A percentile compares a stretch with the other conserved stretches of the same genome.
These are phyloP conservation scores for Acarospora socialis DNA, from an alignment of 2,329 filamentous ascomycete species.

Conservation along the genomic window DNA sequence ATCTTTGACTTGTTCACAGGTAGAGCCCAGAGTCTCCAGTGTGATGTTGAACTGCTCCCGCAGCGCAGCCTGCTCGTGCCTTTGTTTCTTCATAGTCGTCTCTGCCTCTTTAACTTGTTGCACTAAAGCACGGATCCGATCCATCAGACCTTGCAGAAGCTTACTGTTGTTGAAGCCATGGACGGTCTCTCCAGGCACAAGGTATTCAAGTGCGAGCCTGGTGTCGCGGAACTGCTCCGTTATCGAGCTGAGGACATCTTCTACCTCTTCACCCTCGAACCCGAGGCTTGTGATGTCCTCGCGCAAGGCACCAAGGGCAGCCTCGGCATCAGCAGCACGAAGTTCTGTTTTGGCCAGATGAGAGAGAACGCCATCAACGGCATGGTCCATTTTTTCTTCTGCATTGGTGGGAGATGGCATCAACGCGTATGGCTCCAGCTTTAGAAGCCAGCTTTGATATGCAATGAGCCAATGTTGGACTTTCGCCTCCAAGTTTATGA, in stretches of 20 bases:
- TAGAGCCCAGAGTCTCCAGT: slow-evolving; percentile 18
- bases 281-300: slow-evolving; percentile 26
- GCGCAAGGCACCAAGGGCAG: slow-evolving; percentile 23
- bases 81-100: slow-evolving; percentile 23
- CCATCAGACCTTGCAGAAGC: slow-evolving; percentile 26
- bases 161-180: slow-evolving; percentile 25
- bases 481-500: too few relatives aligned
- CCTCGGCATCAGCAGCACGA: slow-evolving; percentile 25
- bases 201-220: slow-evolving; percentile 29
- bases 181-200: slow-evolving; percentile 30
- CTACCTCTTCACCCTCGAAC: slow-evolving; percentile 21
- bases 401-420: neutral
- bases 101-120: slow-evolving; percentile 19
- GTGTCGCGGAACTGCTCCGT: slow-evolving; percentile 27
- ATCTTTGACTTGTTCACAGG: slow-evolving; percentile 25
- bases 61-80: slow-evolving; percentile 26
- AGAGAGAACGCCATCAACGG: slow-evolving; percentile 26
- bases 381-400: slow-evolving; percentile 12
- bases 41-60: slow-evolving; percentile 26
- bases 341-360: slow-evolving; percentile 22
- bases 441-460: slow-evolving; percentile 1
- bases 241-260: slow-evolving; percentile 25
- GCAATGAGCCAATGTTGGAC: slow-evolving; percentile 2
- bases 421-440: too few relatives aligned
- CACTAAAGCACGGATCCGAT: slow-evolving; percentile 23